Base-by-base conservation (phyloP, 768 basidiomycete species). In the Mrakia hoshinonis region DNA sequence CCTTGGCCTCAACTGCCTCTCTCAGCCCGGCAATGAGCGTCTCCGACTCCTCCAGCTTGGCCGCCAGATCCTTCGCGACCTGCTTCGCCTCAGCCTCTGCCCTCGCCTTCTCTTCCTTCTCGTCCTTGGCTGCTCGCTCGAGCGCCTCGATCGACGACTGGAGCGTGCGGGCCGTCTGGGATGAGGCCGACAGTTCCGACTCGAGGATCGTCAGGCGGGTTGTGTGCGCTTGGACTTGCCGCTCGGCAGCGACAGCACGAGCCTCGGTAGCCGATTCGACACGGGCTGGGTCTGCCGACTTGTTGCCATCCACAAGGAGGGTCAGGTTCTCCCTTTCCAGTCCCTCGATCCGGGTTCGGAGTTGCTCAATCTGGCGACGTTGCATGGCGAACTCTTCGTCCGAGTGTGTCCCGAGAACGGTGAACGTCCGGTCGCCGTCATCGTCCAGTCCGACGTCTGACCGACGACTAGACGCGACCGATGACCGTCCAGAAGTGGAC, bases 311-410 rank as follows among this genome's bases (percentile, higher is more conserved):
- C 52, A 70, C 49, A 0, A 70, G 49, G 0, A 92, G 80, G 26
- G 86, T 84, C 63, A 82, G 82, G 71, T 87, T 89, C 77, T 92
- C 90, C 68, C 85, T 85, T 76, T 91, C 88, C 11, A 89, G 81
- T 1, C 84, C 83, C 69, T 86, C 84, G 39, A 91, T 76, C 24
- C 85, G 80, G 20, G 78, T 75, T 43, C 77, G 75, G 20, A 79
- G 75, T 48, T 64, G 24, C 20, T 76, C 63, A 49, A 64, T 51
- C 48, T 47, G 69, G 22, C 26, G 31, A 4, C 22, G 47, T 13
- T 49, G 62, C 51, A 55, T 26, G 1, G n/a, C 34, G 24, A 39
- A 68, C 52, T 54, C 67, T 9, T 34, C 46, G 36, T 68, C 67
- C 13, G 67, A 54, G 38, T 68, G 51, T 9, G 64, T 66, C 34